phyloP scores from a whole-genome alignment of 1,284 basidiomycete genomes.

The Microbotryum lychnidis-dioicae region DNA sequence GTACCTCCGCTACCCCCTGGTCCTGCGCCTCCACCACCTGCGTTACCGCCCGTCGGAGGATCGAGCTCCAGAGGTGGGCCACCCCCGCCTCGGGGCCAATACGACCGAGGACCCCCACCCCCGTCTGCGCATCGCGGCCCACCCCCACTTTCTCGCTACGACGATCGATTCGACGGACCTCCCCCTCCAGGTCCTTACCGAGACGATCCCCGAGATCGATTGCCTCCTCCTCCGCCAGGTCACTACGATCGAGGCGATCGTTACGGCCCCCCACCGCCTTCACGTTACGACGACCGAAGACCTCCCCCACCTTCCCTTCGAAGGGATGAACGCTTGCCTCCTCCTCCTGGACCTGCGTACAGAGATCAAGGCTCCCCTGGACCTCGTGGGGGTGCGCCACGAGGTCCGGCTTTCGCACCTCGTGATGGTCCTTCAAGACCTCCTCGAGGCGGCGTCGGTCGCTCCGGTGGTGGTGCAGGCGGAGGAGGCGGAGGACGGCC shows the following conservation, averaged over 20 bases:
- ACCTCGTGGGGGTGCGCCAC: no score
- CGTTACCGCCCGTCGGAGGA: conserved; percentile 2
- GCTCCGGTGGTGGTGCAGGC: no score
- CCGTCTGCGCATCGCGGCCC: not conserved
- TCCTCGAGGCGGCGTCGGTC: no score
- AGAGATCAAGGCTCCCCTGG: no score
- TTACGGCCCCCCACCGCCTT: no score
- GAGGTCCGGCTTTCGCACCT: no score
- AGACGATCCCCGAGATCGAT: not conserved
- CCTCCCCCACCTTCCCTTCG: no score
- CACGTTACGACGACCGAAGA: no score
- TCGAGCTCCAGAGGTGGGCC: not conserved
- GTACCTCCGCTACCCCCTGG: conserved; percentile 5
- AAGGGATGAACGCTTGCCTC: no score
- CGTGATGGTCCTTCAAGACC: no score
- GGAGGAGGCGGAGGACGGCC: no score
- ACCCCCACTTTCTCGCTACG: not conserved
- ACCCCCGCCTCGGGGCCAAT: conserved; percentile 1
- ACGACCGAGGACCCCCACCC: not conserved
- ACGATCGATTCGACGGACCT: not conserved
- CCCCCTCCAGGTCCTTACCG: not conserved
- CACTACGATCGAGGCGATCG: not conserved
- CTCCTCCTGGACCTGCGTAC: no score
- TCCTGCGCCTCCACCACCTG: conserved; percentile 8
- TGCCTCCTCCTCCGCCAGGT: not conserved